Percentiles rank a stretch among this genome's conserved stretches.
Evolutionary conservation across 495 filamentous ascomycete species (phyloP).

Genomic region (Oidiodendron maius): DNA sequence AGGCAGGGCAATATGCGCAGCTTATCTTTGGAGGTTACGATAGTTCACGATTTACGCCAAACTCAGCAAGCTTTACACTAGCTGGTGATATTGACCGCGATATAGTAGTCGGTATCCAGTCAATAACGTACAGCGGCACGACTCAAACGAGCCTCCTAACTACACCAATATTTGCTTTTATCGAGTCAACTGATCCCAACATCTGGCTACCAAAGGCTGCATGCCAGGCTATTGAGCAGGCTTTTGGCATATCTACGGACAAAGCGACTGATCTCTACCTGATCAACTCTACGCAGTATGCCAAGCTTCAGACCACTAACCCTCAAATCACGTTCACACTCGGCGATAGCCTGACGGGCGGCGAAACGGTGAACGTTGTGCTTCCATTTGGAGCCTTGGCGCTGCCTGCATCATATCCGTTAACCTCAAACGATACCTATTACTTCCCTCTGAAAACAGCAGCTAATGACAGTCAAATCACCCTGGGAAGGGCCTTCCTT

Average conservation of each 20-base stretch:
- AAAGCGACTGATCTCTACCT: conserved; percentile 41
- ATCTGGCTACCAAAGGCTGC: conserved; percentile 49
- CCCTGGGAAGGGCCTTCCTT: conserved; percentile 49
- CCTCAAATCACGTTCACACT: conserved; percentile 46
- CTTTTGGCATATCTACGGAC: conserved; percentile 46
- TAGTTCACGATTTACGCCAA: conserved; percentile 39
- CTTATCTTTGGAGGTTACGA: conserved; percentile 54
- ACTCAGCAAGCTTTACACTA: conserved; percentile 38
- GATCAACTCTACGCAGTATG: conserved; percentile 39
- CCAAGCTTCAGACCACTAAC: conserved; percentile 34
- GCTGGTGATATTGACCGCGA: conserved; percentile 34
- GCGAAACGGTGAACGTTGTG: conserved; percentile 39
- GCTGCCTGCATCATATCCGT: conserved; percentile 34
- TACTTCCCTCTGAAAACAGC: conserved; percentile 50
- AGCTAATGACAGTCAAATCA: conserved; percentile 47
- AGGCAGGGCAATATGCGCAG: conserved; percentile 40
- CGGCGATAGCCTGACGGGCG: conserved; percentile 30
- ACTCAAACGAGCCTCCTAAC: conserved; percentile 21
- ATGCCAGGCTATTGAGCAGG: conserved; percentile 45
- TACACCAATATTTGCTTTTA: conserved; percentile 30
- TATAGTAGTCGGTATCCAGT: conserved; percentile 43
- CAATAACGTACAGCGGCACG: conserved; percentile 28
- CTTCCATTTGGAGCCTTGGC: conserved; percentile 47
- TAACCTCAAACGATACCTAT: conserved; percentile 28
- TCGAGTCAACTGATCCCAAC: conserved; percentile 51